Conservation (phyloP, 1,284 basidiomycete species). For the Tilletia setariae region DNA sequence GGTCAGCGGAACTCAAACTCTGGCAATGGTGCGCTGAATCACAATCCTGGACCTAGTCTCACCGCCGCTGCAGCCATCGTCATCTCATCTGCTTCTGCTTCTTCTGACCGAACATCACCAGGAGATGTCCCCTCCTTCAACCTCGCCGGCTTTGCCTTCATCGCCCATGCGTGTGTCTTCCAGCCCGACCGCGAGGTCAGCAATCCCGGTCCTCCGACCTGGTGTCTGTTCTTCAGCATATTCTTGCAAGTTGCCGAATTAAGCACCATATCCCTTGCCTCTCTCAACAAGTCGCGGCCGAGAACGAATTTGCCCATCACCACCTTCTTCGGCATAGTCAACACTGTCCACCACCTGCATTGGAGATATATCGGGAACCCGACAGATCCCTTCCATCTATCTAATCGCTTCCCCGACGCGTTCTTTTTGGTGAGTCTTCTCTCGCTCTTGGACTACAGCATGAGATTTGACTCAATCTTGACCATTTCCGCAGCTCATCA, state of each 20-base stretch:
- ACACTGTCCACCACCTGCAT: slow-evolving; percentile 36
- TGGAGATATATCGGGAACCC: slow-evolving; percentile 13
- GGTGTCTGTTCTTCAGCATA: slow-evolving; percentile 45
- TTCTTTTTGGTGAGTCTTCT: slow-evolving; percentile 21
- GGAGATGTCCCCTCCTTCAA: slow-evolving; percentile 44
- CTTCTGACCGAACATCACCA: slow-evolving; percentile 23
- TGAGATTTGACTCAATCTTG: not conserved
- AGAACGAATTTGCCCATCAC: slow-evolving; percentile 33
- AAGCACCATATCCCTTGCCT: slow-evolving; percentile 13
- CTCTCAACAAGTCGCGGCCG: not conserved
- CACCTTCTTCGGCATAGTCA: slow-evolving; percentile 31
- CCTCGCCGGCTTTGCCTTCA: slow-evolving; percentile 42
- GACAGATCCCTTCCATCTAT: slow-evolving; percentile 27
- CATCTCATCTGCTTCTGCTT: not conserved
- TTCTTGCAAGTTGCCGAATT: slow-evolving; percentile 38
- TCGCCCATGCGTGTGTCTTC: slow-evolving; percentile 41
- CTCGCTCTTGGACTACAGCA: not conserved
- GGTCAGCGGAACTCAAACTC: too few relatives aligned
- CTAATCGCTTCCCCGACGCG: slow-evolving; percentile 39
- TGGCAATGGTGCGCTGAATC: not conserved
- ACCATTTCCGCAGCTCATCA: slow-evolving; percentile 21
- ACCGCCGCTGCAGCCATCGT: slow-evolving; percentile 6
- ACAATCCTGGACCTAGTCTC: not conserved
- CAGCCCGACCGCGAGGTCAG: slow-evolving; percentile 26
- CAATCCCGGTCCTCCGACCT: slow-evolving; percentile 26